Evolutionary conservation across 1,139 yeast species (phyloP).

Genomic region (Martiniozyma asiatica): DNA sequence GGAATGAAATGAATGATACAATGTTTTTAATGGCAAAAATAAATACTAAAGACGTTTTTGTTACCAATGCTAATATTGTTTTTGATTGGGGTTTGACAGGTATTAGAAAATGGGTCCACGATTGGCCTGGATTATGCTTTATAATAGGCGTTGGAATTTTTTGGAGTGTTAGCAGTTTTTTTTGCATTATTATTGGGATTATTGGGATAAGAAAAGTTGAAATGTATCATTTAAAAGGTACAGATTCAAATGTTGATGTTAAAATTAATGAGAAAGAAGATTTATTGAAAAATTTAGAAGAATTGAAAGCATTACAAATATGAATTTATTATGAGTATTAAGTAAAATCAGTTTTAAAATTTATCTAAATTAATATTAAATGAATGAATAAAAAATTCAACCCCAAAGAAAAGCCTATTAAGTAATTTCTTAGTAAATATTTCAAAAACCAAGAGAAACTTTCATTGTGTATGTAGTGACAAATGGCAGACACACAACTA

Average conservation of each 20-base stretch:
- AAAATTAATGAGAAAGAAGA: slow-evolving; percentile 1
- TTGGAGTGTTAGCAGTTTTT: slow-evolving; percentile 7
- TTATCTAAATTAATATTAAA: slow-evolving; percentile 59
- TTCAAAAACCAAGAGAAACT: slow-evolving; percentile 25
- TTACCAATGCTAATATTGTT: slow-evolving; percentile 6
- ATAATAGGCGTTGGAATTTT: slow-evolving; percentile 8
- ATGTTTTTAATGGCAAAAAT: too few relatives aligned
- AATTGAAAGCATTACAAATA: background rate
- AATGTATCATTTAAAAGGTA: too few relatives aligned
- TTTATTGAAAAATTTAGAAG: slow-evolving; percentile 1
- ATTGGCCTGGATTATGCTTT: slow-evolving; percentile 14
- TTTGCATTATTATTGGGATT: slow-evolving; percentile 8
- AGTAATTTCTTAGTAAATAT: too few relatives aligned
- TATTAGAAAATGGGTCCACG: slow-evolving; percentile 11
- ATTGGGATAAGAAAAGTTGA: slow-evolving; percentile 4
- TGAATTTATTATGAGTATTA: background rate
- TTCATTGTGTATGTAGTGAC: slow-evolving; percentile 49
- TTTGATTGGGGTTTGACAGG: slow-evolving; percentile 11
- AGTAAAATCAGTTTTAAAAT: background rate
- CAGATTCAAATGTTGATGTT: background rate
- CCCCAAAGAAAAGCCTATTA: too few relatives aligned
- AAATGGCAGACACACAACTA: slow-evolving; percentile 55
- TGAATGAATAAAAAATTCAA: too few relatives aligned
- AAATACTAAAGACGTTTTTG: slow-evolving; percentile 7
- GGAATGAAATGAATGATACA: too few relatives aligned